Evolutionary conservation across 352 stramenopile genomes (phyloP).

Genomic region (Globisporangium perplexum): DNA sequence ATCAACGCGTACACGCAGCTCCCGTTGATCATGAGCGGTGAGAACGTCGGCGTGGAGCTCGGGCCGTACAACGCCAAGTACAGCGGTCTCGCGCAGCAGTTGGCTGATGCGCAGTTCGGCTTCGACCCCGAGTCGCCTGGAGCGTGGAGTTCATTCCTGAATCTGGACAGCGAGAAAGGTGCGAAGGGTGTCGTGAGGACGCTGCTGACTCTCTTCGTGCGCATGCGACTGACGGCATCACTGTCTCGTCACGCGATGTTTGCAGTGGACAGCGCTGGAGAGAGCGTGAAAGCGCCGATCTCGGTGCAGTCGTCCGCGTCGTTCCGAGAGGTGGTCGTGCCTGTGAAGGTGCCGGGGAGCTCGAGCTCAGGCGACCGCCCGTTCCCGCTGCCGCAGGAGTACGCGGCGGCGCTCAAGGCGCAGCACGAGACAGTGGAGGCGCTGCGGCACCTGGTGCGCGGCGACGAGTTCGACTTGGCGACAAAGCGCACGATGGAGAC

Average conservation of each 20-base stretch:
- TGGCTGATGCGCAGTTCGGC: constrained; percentile 39
- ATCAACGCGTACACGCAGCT: constrained; percentile 91
- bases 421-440: constrained; percentile 75
- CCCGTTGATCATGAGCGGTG: constrained; percentile 90
- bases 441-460: constrained; percentile 62
- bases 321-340: constrained; percentile 67
- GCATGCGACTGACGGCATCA: not conserved
- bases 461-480: constrained; percentile 75
- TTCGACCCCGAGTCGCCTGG: constrained; percentile 43
- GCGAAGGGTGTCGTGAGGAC: not conserved
- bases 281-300: constrained; percentile 50
- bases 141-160: constrained; percentile 60
- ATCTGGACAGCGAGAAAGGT: constrained; percentile 69
- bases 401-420: constrained; percentile 47
- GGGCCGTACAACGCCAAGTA: constrained; percentile 96
- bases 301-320: constrained; percentile 47
- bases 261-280: constrained; percentile 26
- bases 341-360: constrained; percentile 45
- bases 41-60: constrained; percentile 93
- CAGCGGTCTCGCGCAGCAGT: constrained; percentile 78
- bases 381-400: constrained; percentile 77
- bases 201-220: not conserved
- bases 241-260: not conserved
- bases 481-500: constrained; percentile 79
- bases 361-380: constrained; percentile 42